phyloP scores from a whole-genome alignment of 1,139 yeast species.

The Hemisphaericaspora subhashii region DNA sequence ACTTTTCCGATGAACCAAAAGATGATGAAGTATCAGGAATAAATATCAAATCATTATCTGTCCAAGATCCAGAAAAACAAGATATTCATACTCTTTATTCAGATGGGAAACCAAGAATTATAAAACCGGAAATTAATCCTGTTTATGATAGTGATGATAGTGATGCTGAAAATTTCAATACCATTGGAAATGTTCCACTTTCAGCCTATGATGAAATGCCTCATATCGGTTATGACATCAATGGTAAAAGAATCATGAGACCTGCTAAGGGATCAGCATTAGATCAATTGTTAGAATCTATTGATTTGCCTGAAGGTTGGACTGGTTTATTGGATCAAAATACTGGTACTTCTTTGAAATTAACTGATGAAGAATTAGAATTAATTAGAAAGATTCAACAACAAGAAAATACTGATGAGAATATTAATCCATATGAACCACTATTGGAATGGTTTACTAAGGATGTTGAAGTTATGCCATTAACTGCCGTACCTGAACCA shows the following conservation, averaged over 20 bases:
- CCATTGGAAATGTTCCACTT: constrained; percentile 90
- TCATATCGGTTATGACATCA: constrained; percentile 94
- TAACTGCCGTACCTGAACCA: constrained; percentile 93
- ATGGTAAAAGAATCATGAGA: constrained; percentile 97
- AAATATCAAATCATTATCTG: constrained; percentile 50
- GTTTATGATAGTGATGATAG: constrained; percentile 91
- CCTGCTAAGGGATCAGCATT: constrained; percentile 97
- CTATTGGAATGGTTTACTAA: constrained; percentile 94
- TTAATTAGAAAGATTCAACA: constrained; percentile 82
- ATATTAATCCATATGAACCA: constrained; percentile 87
- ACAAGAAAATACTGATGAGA: constrained; percentile 81
- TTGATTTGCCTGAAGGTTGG: constrained; percentile 98
- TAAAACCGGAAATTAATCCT: constrained; percentile 90
- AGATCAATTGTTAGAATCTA: constrained; percentile 82
- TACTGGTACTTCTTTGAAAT: constrained; percentile 84
- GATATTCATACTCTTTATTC: constrained; percentile 58
- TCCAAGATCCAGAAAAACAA: constrained; percentile 29
- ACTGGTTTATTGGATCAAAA: constrained; percentile 91
- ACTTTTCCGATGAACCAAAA: constrained; percentile 51
- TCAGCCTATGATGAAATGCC: constrained; percentile 97
- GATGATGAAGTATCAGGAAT: constrained; percentile 60
- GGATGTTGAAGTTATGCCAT: constrained; percentile 84
- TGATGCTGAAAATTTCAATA: constrained; percentile 79
- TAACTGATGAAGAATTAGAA: constrained; percentile 87
- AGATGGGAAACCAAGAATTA: constrained; percentile 74